Base-by-base conservation (phyloP, 192 early-diverging fungal species). In the Diversispora eburnea region DNA sequence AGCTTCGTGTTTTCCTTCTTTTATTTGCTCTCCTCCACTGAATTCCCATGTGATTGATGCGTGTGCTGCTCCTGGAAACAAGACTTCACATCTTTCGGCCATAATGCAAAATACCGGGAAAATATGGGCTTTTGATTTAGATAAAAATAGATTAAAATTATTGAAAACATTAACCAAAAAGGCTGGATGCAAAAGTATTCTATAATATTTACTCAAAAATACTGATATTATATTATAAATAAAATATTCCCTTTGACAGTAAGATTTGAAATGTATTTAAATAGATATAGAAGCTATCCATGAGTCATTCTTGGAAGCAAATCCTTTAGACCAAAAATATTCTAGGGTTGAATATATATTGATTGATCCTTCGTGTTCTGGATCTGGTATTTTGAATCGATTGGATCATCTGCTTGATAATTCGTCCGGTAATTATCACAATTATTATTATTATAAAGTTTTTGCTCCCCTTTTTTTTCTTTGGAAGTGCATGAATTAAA, bases 61-160 rank as follows among this genome's bases (percentile, higher is more conserved):
- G 8, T 99, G 96, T 77, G 97, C 97, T 15, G 96, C 96, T 0
- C 96, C 96, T 4, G 96, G 96, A 6, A 99, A 99, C 83, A 99
- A 99, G 77, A 99, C 97, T 5, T 92, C 93, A 60, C 96, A 98
- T 76, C 81, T 99, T 64, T 90, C 90, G 5, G 91, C 93, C 67
- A 81, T 95, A 39, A 93, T 98, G 91, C 84, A 85, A 46, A 95
- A 96, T 68, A 84, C 85, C 8, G 97, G 95, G 12, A 86, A 78
- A 46, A 92, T 99, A 57, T 91, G 85, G 80, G 97, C 97, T 0
- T 96, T 97, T 78, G 97, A 99, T 76, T 84, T 89, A 78, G 94
- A 97, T 81, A 76, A 75, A 54, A 69, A 84, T 25, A 82, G 97
- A 66, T 72, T 98, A 57, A 83, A 87, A 13, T 90, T 90, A 5